Percentiles rank a stretch among this genome's conserved stretches.
Conservation (phyloP, 2,329 filamentous ascomycete species). For the Pseudogymnoascus sp. region DNA sequence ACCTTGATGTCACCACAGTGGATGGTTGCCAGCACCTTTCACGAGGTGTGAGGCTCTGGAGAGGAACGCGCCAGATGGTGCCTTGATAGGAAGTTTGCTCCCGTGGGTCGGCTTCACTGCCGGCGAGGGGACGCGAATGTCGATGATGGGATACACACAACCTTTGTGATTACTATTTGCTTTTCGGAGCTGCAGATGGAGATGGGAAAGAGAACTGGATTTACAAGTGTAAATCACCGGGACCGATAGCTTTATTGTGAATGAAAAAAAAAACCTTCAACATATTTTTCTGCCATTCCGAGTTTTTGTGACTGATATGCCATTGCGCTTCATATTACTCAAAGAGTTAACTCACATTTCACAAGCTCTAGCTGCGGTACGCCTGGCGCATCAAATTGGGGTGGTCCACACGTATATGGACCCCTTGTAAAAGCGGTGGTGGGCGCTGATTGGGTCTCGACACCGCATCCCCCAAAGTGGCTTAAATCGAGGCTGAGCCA, state of each 20-base stretch:
- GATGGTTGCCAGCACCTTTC: conserved; percentile 59
- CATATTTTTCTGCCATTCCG: background rate
- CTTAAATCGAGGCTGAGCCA: background rate
- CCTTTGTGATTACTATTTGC: background rate
- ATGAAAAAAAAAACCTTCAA: background rate
- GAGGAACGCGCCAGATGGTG: conserved; percentile 44
- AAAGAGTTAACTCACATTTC: background rate
- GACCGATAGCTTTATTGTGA: background rate
- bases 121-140: conserved; percentile 64
- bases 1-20: conserved; percentile 51
- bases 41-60: conserved; percentile 54
- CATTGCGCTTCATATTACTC: no score
- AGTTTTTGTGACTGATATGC: background rate
- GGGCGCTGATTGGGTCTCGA: background rate
- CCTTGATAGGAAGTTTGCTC: conserved; percentile 64
- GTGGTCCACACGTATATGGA: background rate
- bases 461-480: background rate
- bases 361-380: background rate
- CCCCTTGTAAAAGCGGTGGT: background rate
- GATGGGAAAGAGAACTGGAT: background rate
- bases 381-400: background rate
- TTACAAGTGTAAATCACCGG: background rate
- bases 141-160: conserved; percentile 59
- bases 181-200: background rate
- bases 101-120: conserved; percentile 64